phyloP scores from a whole-genome alignment of 371 early-diverging fungal genomes.

The Cokeromyces recurvatus region DNA sequence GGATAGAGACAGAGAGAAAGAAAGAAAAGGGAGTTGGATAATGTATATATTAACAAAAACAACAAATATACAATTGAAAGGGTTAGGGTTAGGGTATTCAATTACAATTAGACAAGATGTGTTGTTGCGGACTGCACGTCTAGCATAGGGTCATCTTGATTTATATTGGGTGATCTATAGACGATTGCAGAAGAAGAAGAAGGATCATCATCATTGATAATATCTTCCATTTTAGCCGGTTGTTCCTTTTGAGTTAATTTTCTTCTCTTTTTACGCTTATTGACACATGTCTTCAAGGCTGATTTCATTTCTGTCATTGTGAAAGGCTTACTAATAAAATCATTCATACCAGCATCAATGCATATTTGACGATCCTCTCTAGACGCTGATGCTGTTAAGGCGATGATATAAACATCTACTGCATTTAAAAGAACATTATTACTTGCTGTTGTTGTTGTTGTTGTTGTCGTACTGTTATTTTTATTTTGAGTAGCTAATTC shows the following conservation, averaged over 20 bases:
- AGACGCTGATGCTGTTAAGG: conserved; percentile 57
- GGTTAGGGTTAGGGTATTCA: not conserved
- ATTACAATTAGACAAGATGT: not conserved
- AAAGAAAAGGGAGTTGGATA: not conserved
- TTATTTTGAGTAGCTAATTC: not conserved
- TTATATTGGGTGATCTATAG: too few relatives aligned
- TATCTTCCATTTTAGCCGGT: too few relatives aligned
- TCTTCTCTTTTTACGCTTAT: conserved; percentile 20
- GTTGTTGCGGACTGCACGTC: conserved; percentile 10
- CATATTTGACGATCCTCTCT: conserved; percentile 56
- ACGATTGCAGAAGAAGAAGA: not conserved
- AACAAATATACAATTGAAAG: not conserved
- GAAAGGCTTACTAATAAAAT: conserved; percentile 59
- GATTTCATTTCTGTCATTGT: conserved; percentile 52
- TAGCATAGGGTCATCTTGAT: conserved; percentile 23
- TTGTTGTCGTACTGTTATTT: not conserved
- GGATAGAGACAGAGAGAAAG: not conserved
- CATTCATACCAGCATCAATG: conserved; percentile 61
- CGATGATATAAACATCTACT: conserved; percentile 54
- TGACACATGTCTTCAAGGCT: conserved; percentile 28
- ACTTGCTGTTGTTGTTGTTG: not conserved
- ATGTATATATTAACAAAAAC: not conserved
- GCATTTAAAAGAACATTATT: conserved; percentile 23
- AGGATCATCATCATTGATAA: too few relatives aligned
- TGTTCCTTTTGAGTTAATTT: conserved; percentile 22